Conservation (phyloP, 192 early-diverging fungal species). For the Mycoemilia scoparia region DNA sequence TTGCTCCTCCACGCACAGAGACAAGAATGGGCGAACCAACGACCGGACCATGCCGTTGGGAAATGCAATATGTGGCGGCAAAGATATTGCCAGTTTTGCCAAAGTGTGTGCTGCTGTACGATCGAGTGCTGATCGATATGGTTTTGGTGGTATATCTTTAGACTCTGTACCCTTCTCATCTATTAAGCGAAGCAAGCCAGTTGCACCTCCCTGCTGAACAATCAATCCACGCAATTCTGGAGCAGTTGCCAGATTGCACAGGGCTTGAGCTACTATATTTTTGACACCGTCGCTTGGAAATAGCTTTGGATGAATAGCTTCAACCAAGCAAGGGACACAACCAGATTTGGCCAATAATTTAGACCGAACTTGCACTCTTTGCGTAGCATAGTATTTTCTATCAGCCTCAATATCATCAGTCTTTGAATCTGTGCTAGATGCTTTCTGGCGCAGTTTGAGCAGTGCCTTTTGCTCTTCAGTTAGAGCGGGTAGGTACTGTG, state of each 20-base stretch:
- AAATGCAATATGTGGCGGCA: constrained; percentile 78
- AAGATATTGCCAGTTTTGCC: constrained; percentile 84
- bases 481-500: constrained; percentile 42
- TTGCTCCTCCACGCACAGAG: constrained; percentile 11
- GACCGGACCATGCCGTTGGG: constrained; percentile 40
- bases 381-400: constrained; percentile 1
- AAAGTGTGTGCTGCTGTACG: constrained; percentile 55
- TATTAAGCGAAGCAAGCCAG: constrained; percentile 40
- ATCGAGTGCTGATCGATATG: constrained; percentile 14
- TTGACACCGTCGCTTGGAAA: constrained; percentile 36
- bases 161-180: no score
- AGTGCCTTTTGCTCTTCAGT: constrained; percentile 67
- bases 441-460: constrained; percentile 44
- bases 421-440: constrained; percentile 6
- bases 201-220: constrained; percentile 68
- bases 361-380: constrained; percentile 27
- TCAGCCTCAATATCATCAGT: constrained; percentile 6
- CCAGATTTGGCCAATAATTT: constrained; percentile 37
- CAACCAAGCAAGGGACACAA: constrained; percentile 6
- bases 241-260: constrained; percentile 54
- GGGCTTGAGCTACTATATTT: constrained; percentile 41
- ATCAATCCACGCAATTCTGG: constrained; percentile 46
- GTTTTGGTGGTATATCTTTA: constrained; percentile 14
- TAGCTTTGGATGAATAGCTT: constrained; percentile 23
- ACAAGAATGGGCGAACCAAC: constrained; percentile 49